A percentile compares a stretch with the other conserved stretches of the same genome.
Conservation (phyloP, 2,329 filamentous ascomycete genomes). For the Alternaria sp. region DNA sequence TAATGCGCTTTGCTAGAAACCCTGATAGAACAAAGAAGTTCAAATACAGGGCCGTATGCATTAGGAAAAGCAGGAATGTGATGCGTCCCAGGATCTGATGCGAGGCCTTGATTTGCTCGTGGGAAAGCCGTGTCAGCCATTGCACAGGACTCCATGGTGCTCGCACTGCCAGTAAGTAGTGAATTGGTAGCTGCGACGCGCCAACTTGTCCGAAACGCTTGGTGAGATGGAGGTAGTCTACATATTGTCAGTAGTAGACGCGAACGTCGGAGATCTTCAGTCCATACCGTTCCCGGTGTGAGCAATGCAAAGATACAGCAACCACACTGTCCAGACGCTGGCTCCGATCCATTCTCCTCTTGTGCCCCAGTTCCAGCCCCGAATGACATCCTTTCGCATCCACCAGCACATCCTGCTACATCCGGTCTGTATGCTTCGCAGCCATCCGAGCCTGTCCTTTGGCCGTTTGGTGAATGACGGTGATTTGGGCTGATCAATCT, state of each 20-base stretch:
- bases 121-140: conserved; percentile 59
- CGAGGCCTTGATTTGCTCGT: conserved; percentile 62
- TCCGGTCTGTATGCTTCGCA: conserved; percentile 27
- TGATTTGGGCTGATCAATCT: conserved; percentile 49
- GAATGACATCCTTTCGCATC: conserved; percentile 53
- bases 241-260: background rate
- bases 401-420: conserved; percentile 50
- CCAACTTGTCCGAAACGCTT: conserved; percentile 67
- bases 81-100: conserved; percentile 66
- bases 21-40: conserved; percentile 62
- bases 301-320: conserved; percentile 58
- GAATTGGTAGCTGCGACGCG: conserved; percentile 64
- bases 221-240: conserved; percentile 69
- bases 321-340: conserved; percentile 59
- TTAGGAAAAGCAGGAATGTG: conserved; percentile 57
- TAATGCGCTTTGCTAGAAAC: conserved; percentile 61
- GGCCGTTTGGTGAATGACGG: conserved; percentile 49
- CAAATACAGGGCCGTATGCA: conserved; percentile 63
- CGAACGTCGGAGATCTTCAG: no score
- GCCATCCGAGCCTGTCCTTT: conserved; percentile 31
- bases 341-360: conserved; percentile 59
- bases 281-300: conserved; percentile 62
- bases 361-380: conserved; percentile 58
- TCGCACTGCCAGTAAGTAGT: conserved; percentile 63
- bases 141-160: conserved; percentile 60